Evolutionary conservation across 805 yeast genomes (phyloP), one percentile per base, ranked within the genome.

Genomic region (Yarrowia bubula): DNA sequence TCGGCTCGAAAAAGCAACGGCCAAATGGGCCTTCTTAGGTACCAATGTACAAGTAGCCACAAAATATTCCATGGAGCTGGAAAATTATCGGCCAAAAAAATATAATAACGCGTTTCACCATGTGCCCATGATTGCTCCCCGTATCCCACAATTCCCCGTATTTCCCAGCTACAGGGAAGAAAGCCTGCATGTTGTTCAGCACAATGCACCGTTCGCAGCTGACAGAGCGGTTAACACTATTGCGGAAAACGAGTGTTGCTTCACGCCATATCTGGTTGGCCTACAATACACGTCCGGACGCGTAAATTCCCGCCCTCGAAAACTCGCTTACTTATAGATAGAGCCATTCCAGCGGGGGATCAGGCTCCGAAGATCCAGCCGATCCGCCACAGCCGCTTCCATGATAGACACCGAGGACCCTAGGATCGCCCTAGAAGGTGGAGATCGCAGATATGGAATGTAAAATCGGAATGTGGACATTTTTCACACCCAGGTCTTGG

Each of bases 341-440:
- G 38, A 35, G 38, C 38, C 38, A 35, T 35, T 35, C 38, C 38
- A 35, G 7, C 38, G 10, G 38, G 38, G 11, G 38, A 46, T 48
- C 53, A 39, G 28, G 13, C 15, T 11, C 28, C 39, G 53, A 48
- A 31, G 38, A 47, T 47, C 48, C 7, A 13, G 51, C 18, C 11
- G 53, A 48, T 48, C 53, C 53, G 10, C 28, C 39, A 32, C 38
- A 48, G 53, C 53, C 53, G 53, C 53, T 48, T 48, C 53, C 53
- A 48, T 31, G 50, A 44, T 44, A 31, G 50, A 44, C 50, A 28
- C 1, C 3, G 15, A 8, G 39, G 53, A 48, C 53, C 39, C 53
- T 33, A 33, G 7, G 53, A 48, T 48, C 39, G 53, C 10, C 51
- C 53, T 4, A 10, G 17, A 11, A 9, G 6, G 10, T 8, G 35